phyloP scores from a whole-genome alignment of 2,329 filamentous ascomycete species.

The Epichloe brachyelytri region DNA sequence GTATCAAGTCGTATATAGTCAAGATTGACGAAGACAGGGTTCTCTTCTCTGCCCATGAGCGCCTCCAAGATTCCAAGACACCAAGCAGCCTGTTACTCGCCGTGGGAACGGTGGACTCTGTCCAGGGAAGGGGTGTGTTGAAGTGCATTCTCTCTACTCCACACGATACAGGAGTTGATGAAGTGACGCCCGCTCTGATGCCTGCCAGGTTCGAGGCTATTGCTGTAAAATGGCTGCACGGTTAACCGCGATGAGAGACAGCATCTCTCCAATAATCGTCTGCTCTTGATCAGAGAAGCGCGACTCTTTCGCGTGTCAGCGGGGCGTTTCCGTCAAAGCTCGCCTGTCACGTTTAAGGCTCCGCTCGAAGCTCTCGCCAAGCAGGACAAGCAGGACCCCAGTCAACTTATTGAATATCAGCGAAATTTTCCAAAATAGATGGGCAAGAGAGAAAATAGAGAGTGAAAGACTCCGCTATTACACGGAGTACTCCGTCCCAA shows the following conservation, averaged over 20 bases:
- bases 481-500: no score
- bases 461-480: no score
- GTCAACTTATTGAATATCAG: background rate
- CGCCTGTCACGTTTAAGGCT: background rate
- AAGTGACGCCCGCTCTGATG: background rate
- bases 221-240: background rate
- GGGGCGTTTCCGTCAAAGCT: background rate
- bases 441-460: no score
- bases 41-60: background rate
- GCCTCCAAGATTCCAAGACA: no score
- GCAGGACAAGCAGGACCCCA: no score
- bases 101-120: background rate
- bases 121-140: background rate
- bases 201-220: background rate
- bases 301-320: conserved; percentile 1
- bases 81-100: background rate
- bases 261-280: conserved; percentile 1
- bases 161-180: background rate
- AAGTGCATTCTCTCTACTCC: background rate
- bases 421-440: background rate
- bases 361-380: no score
- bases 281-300: background rate
- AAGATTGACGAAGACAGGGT: background rate
- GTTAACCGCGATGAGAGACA: background rate
- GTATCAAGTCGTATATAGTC: background rate